Evolutionary conservation across 768 basidiomycete species (phyloP).

Genomic region (Tricholoma sp.): DNA sequence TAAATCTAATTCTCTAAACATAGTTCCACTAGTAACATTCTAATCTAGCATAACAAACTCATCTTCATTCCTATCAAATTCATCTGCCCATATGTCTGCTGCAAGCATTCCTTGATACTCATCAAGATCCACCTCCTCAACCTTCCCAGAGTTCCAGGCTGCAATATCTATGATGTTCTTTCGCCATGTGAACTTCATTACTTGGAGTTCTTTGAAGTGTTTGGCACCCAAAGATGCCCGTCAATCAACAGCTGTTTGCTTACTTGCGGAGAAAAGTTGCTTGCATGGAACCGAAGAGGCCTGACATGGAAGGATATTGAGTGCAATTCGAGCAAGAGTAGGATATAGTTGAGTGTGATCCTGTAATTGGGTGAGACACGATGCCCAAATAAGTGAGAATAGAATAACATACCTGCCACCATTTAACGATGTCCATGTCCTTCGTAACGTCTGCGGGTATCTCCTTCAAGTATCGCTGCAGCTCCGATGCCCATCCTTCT

Average conservation of each 20-base stretch:
- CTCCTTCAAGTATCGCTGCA: conserved; percentile 2
- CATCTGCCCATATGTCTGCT: no score
- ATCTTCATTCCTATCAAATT: no score
- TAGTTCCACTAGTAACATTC: not conserved
- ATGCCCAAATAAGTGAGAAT: not conserved
- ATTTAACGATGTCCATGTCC: conserved; percentile 12
- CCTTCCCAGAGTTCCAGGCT: not conserved
- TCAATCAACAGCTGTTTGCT: conserved; percentile 1
- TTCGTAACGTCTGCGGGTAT: conserved; percentile 10
- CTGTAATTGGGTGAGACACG: not conserved
- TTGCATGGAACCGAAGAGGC: conserved; percentile 18
- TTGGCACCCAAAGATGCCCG: not conserved
- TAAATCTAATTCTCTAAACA: not conserved
- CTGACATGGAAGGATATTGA: conserved; percentile 15
- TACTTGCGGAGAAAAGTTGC: conserved; percentile 10
- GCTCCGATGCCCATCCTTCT: conserved; percentile 3
- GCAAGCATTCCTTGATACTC: not conserved
- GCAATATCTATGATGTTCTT: not conserved
- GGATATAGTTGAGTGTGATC: conserved; percentile 8
- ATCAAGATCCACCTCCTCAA: not conserved
- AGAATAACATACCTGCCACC: conserved; percentile 11
- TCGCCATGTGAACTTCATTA: not conserved
- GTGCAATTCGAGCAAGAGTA: conserved; percentile 11
- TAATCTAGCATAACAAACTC: no score
- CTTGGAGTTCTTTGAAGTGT: conserved; percentile 3